phyloP scores from a whole-genome alignment of 176 grass and related monocot genomes.

The Melocanna baccifera region DNA sequence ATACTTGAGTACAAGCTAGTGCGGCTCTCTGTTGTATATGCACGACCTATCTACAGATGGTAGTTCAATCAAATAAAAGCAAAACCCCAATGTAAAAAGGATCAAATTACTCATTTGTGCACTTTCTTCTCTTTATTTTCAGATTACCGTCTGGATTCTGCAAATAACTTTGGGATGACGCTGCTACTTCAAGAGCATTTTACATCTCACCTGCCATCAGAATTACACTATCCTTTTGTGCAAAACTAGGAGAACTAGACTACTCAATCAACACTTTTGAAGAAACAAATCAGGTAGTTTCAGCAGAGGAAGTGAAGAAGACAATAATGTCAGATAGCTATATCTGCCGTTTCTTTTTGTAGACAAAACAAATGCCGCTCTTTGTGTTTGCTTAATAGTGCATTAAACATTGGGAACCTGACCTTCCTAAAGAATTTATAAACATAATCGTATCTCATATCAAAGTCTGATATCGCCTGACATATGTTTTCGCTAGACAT shows the following conservation, averaged over 20 bases:
- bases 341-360: not conserved
- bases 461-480: not conserved
- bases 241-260: not conserved
- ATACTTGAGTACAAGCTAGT: not conserved
- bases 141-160: conserved; percentile 11
- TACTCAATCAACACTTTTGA: not conserved
- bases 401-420: not conserved
- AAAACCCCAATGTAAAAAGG: not conserved
- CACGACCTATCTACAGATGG: not conserved
- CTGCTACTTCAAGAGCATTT: not conserved
- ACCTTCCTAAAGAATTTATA: not conserved
- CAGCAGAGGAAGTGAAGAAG: not conserved
- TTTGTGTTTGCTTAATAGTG: not conserved
- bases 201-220: not conserved
- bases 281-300: not conserved
- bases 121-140: not conserved
- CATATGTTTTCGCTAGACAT: not conserved
- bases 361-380: not conserved
- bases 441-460: not conserved
- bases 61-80: not conserved
- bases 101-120: not conserved
- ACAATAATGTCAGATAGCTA: not conserved
- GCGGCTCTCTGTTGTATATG: not conserved
- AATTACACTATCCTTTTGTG: not conserved
- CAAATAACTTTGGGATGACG: not conserved